Conservation (phyloP, 495 filamentous ascomycete species). For the Cenococcum geophilum region DNA sequence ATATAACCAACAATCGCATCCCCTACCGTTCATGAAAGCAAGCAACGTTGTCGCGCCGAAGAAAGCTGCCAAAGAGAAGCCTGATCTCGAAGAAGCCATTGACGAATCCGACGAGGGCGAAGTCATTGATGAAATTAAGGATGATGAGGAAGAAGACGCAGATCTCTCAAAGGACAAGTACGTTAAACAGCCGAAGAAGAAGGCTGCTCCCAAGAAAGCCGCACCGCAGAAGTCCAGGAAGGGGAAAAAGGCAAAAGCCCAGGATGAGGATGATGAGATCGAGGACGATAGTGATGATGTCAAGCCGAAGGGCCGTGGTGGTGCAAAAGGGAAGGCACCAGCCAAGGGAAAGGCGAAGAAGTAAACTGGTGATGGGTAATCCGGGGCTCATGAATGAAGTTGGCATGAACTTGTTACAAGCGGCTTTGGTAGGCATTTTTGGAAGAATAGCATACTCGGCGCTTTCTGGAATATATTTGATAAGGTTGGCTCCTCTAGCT, state of each 20-base stretch:
- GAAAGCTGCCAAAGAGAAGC: conserved; percentile 62
- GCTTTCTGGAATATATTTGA: too few species aligned
- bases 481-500: too few species aligned
- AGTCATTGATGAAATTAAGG: conserved; percentile 55
- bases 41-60: conserved; percentile 65
- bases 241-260: conserved; percentile 46
- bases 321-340: conserved; percentile 25
- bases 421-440: too few species aligned
- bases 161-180: conserved; percentile 95
- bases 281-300: conserved; percentile 37
- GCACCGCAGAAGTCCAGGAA: conserved; percentile 40
- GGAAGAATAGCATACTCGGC: too few species aligned
- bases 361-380: not conserved
- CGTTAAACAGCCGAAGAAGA: conserved; percentile 79
- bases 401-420: too few species aligned
- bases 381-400: too few species aligned
- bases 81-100: conserved; percentile 93
- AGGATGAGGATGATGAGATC: conserved; percentile 41
- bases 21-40: conserved; percentile 93
- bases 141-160: conserved; percentile 50
- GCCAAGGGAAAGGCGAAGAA: conserved; percentile 15
- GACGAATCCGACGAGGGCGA: conserved; percentile 79
- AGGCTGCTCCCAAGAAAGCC: conserved; percentile 39
- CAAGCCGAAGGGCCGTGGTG: conserved; percentile 24
- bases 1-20: conserved; percentile 83